These are phyloP conservation scores for Pythium utonaiense DNA, from an alignment of 352 stramenopile genomes.

Conservation along the genomic window DNA sequence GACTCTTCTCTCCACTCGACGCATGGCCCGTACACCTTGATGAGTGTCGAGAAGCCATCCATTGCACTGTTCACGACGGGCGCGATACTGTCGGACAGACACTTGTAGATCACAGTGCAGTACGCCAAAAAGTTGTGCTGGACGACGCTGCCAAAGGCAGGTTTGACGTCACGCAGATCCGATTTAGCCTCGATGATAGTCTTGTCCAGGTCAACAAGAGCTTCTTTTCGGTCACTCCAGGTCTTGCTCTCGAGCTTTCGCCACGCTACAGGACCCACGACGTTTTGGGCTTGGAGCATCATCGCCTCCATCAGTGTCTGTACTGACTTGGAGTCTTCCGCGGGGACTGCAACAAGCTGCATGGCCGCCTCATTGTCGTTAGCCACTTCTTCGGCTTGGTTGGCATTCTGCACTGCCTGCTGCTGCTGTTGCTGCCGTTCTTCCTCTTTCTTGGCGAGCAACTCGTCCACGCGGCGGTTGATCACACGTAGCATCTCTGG, in stretches of 20 bases:
- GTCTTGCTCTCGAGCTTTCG: constrained; percentile 80
- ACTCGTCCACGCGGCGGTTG: constrained; percentile 67
- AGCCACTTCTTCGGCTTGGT: constrained; percentile 44
- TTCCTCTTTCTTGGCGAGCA: constrained; percentile 35
- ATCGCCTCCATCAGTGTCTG: constrained; percentile 41
- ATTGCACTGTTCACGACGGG: constrained; percentile 73
- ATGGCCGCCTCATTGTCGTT: constrained; percentile 24
- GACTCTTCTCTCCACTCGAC: constrained; percentile 68
- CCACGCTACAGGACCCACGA: constrained; percentile 66
- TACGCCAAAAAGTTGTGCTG: constrained; percentile 68
- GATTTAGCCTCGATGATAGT: constrained; percentile 64
- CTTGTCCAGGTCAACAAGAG: constrained; percentile 71
- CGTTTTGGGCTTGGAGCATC: constrained; percentile 32
- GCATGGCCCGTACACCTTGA: constrained; percentile 71
- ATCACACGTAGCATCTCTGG: constrained; percentile 77
- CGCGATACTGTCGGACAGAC: constrained; percentile 61
- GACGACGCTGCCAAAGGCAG: constrained; percentile 51
- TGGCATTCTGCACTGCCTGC: constrained; percentile 26
- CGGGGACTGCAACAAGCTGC: constrained; percentile 34
- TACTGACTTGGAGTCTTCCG: constrained; percentile 49
- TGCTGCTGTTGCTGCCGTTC: constrained; percentile 32
- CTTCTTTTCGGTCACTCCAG: constrained; percentile 81
- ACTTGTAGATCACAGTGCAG: constrained; percentile 53
- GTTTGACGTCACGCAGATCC: constrained; percentile 62
- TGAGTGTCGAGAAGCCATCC: constrained; percentile 58